Evolutionary conservation across 257 asterid genomes (phyloP), one percentile per base, ranked within the genome.

Genomic region (Knoxia roxburghii): DNA sequence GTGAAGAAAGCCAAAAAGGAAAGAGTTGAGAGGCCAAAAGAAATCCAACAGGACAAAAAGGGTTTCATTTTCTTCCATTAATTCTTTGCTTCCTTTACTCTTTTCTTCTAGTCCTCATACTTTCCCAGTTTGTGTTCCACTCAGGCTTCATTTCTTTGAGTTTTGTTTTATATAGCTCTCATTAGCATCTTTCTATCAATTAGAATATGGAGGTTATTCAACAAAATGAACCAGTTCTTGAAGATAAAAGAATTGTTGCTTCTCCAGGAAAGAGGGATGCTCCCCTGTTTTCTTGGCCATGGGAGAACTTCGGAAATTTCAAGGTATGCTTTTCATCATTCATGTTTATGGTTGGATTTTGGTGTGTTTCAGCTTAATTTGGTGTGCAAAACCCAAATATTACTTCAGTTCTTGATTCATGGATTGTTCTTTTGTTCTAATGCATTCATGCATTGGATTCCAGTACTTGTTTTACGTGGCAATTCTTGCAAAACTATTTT

Each of bases 241-340:
- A 53, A 18, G 61, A 68, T 24, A 72, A 78, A 61, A 71, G 68
- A 49, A 68, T 64, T 55, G 52, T 37, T 55, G 56, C 40, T 79
- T 60, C 65, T 62, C 51, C 64, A 33, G 76, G 67, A 24, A 79
- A 55, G 63, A 77, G 14, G 76, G 80, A 72, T 56, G 86, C 89
- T 68, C 80, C 84, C 70, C 74, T 91, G 48, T 87, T 89, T 84
- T 45, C 92, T 52, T 89, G 98, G 96, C 98, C 98, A 67, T 91
- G 98, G 98, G 82, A 85, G 72, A 83, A 84, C 46, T 62, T 85
- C 66, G 83, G 82, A 26, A 81, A 76, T 70, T 86, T 65, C 78
- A 91, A 91, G 98, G 98, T 81, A 77, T 59, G 81, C 6, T 14
- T 37, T 32, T 12, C 52, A 45, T 59, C 65, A 7, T 15, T n/a